phyloP scores from a whole-genome alignment of 208 protist genomes.

The Leishmania arabica region DNA sequence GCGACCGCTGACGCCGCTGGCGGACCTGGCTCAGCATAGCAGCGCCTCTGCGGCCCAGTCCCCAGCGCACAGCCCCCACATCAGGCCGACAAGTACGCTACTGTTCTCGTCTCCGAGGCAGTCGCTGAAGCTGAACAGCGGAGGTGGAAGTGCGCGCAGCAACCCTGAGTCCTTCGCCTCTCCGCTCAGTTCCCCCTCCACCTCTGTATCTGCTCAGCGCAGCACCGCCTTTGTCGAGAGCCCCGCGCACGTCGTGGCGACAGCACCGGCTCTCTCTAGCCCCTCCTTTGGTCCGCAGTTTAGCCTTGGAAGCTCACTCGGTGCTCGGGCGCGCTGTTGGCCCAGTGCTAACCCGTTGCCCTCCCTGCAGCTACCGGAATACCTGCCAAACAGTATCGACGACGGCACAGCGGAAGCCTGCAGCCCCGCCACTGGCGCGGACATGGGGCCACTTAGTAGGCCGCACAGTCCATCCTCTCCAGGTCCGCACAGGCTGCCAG shows the following conservation, averaged over 20 bases:
- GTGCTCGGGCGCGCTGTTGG: neutral
- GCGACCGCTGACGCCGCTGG: constrained; percentile 46
- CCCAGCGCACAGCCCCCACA: constrained; percentile 12
- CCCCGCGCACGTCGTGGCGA: neutral
- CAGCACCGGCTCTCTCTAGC: constrained; percentile 12
- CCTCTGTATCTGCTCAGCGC: constrained; percentile 3
- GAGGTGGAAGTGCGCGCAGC: constrained; percentile 3
- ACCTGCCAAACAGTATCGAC: neutral
- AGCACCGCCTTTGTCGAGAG: neutral
- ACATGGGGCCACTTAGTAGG: constrained; percentile 3
- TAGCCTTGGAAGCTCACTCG: neutral
- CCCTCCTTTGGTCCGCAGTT: constrained; percentile 9
- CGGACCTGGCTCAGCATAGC: constrained; percentile 33
- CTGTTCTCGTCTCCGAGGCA: neutral
- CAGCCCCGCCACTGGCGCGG: neutral
- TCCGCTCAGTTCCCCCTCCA: constrained; percentile 11
- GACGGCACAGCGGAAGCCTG: constrained; percentile 2
- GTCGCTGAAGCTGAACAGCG: neutral
- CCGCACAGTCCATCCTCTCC: constrained; percentile 17
- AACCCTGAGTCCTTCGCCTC: constrained; percentile 16
- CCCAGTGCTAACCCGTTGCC: neutral
- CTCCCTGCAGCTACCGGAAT: constrained; percentile 15
- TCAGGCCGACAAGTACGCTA: neutral
- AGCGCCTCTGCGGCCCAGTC: constrained; percentile 17
- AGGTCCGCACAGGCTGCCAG: constrained; percentile 6